Evolutionary conservation across 2,329 filamentous ascomycete genomes (phyloP).

Genomic region (Elsinoe australis): DNA sequence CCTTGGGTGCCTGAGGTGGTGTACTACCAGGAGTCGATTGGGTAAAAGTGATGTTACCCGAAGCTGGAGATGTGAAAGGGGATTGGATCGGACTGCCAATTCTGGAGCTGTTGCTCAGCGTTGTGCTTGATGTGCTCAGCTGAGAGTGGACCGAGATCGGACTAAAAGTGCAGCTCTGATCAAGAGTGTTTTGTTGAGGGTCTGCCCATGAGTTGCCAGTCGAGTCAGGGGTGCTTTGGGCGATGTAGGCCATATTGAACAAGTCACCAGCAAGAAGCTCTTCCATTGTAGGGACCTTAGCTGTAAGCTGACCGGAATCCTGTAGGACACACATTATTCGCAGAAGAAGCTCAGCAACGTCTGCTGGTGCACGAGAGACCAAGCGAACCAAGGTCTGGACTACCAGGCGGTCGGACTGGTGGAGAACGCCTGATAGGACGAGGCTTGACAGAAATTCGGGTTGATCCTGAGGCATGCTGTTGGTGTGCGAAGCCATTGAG

Average conservation of each 20-base stretch:
- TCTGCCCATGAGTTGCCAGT: not conserved
- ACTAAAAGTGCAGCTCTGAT: not conserved
- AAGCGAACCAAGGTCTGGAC: slow-evolving; percentile 1
- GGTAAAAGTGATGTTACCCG: too few relatives aligned
- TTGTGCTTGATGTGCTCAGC: not conserved
- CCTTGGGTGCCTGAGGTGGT: too few relatives aligned
- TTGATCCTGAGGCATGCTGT: not conserved
- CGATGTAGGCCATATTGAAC: not conserved
- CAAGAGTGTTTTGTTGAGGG: not conserved
- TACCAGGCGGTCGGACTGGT: not conserved
- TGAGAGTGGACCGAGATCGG: not conserved
- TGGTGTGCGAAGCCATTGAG: too few relatives aligned
- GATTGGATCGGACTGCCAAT: too few relatives aligned
- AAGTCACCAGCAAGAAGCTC: not conserved
- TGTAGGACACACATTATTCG: slow-evolving; percentile 11
- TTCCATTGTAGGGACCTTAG: not conserved
- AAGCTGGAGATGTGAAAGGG: too few relatives aligned
- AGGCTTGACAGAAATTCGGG: not conserved
- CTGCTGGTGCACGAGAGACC: not conserved
- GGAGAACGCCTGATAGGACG: not conserved
- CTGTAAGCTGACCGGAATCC: slow-evolving; percentile 1
- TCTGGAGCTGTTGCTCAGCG: too few relatives aligned
- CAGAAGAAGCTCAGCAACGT: slow-evolving; percentile 9
- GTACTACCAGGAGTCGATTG: too few relatives aligned
- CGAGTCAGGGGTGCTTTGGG: not conserved